Conservation (phyloP, 2,329 filamentous ascomycete species). For the Coniochaeta sp. region DNA sequence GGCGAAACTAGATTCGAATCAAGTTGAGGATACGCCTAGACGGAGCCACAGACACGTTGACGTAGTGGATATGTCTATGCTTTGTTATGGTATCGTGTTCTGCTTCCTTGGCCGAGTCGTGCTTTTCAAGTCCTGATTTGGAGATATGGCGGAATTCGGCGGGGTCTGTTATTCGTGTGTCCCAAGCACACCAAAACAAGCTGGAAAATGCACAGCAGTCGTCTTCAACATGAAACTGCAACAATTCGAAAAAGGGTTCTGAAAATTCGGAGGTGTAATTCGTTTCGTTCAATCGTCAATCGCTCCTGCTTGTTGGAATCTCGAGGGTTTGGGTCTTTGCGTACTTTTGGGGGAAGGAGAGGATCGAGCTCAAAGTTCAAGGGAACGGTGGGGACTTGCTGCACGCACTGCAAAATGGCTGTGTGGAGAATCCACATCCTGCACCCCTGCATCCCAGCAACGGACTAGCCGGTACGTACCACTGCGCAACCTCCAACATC, state of each 20-base stretch:
- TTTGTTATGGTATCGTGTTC: not conserved
- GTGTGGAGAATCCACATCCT: not conserved
- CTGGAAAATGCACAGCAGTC: not conserved
- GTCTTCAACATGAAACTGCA: too few species aligned
- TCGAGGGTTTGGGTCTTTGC: not conserved
- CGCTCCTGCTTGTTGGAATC: not conserved
- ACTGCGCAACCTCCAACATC: not conserved
- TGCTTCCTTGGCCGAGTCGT: not conserved
- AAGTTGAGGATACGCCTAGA: not conserved
- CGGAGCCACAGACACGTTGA: not conserved
- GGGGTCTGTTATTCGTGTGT: not conserved
- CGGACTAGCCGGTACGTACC: not conserved
- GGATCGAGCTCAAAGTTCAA: conserved; percentile 1
- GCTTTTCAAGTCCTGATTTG: not conserved
- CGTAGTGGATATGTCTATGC: not conserved
- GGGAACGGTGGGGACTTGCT: not conserved
- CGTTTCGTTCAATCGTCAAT: not conserved
- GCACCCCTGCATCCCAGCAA: conserved; percentile 1
- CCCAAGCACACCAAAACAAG: not conserved
- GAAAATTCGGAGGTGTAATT: too few species aligned
- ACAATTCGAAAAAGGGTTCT: too few species aligned
- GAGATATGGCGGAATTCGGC: not conserved
- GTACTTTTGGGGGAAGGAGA: conserved; percentile 1
- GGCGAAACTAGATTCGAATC: not conserved
- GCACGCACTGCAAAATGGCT: not conserved